Evolutionary conservation across 108 stramenopile genomes (phyloP).

Genomic region (Cylindrotheca closterium): DNA sequence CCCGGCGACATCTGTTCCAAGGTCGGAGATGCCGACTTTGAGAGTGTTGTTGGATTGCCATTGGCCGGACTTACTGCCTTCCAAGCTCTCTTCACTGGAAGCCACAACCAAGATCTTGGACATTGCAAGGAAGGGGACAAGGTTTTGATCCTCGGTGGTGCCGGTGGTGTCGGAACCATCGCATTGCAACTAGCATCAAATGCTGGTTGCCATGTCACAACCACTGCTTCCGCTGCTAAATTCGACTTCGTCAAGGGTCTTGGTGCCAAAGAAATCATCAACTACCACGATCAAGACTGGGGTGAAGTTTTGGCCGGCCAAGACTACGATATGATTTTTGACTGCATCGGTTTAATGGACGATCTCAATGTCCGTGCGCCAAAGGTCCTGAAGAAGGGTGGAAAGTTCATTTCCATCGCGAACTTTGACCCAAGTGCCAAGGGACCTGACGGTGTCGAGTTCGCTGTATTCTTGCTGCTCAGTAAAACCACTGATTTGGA

Average conservation of each 20-base stretch:
- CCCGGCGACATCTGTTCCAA: neutral
- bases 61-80: conserved; percentile 25
- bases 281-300: conserved; percentile 11
- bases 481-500: too few species aligned
- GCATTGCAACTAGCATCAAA: neutral
- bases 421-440: neutral
- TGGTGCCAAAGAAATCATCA: conserved; percentile 30
- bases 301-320: conserved; percentile 11
- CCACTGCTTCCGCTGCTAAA: too few species aligned
- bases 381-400: conserved; percentile 4
- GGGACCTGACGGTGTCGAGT: too few species aligned
- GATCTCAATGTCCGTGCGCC: too few species aligned
- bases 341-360: conserved; percentile 19
- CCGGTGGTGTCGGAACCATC: neutral
- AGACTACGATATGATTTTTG: conserved; percentile 29
- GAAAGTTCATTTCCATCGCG: neutral
- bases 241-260: conserved; percentile 17
- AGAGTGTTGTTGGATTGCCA: conserved; percentile 21
- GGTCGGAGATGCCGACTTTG: conserved; percentile 17
- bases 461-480: too few species aligned
- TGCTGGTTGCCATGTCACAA: too few species aligned
- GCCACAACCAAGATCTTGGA: conserved; percentile 3
- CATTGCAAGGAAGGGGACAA: too few species aligned
- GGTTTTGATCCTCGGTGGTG: neutral
- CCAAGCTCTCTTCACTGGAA: conserved; percentile 13